A percentile compares a stretch with the other conserved stretches of the same genome.
Evolutionary conservation across 176 grass and related monocot genomes (phyloP).

Genomic region (Oryza officinalis): DNA sequence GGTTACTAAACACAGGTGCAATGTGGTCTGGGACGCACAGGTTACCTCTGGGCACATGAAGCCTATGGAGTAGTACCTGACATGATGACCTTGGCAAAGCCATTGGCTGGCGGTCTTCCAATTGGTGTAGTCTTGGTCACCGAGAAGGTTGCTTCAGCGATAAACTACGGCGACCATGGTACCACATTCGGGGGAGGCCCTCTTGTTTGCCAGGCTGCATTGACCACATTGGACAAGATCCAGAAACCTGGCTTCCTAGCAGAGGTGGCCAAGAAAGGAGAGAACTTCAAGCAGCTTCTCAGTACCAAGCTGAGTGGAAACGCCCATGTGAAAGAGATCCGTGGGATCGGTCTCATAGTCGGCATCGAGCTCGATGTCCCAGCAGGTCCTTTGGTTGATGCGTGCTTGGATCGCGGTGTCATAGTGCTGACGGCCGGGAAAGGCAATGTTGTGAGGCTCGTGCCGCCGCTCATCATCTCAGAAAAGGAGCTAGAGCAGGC

Average conservation of each 20-base stretch:
- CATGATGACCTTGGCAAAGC: constrained; percentile 91
- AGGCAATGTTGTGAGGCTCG: constrained; percentile 80
- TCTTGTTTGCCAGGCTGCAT: constrained; percentile 63
- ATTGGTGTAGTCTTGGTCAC: constrained; percentile 67
- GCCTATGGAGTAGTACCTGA: constrained; percentile 55
- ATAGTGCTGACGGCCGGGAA: constrained; percentile 75
- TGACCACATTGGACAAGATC: constrained; percentile 74
- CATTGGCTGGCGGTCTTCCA: constrained; percentile 71
- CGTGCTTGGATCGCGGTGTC: constrained; percentile 72
- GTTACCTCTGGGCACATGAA: constrained; percentile 81
- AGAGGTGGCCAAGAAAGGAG: constrained; percentile 61
- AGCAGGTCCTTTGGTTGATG: constrained; percentile 54
- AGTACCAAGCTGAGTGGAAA: constrained; percentile 60
- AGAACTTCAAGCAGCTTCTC: constrained; percentile 73
- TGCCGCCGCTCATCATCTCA: constrained; percentile 74
- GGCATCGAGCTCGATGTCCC: constrained; percentile 75
- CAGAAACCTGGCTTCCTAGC: constrained; percentile 59
- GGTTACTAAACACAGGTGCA: constrained; percentile 58
- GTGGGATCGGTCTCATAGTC: constrained; percentile 67
- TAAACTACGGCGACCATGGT: constrained; percentile 72
- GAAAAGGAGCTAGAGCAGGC: constrained; percentile 75
- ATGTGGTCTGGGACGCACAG: constrained; percentile 81
- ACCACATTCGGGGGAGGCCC: constrained; percentile 74
- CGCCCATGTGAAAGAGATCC: constrained; percentile 63
- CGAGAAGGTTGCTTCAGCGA: constrained; percentile 68